These are phyloP conservation scores for Chiua virens DNA, from an alignment of 768 basidiomycete species.

Conservation along the genomic window DNA sequence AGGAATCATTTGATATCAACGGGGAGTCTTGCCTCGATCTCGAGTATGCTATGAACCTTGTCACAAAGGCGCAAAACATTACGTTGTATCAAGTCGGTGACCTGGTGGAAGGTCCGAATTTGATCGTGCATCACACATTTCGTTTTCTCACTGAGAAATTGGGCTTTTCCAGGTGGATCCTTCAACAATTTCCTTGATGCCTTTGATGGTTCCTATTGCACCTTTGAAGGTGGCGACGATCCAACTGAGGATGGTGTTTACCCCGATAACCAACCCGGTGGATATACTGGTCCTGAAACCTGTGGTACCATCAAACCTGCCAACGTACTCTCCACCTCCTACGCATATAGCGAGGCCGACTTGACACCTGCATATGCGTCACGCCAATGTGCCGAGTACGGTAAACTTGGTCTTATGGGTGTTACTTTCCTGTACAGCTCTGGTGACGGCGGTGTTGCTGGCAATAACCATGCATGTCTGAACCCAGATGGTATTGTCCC, in stretches of 20 bases:
- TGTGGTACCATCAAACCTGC: slow-evolving; percentile 41
- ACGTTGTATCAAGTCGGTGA: slow-evolving; percentile 44
- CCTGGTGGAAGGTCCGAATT: slow-evolving; percentile 28
- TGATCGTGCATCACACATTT: not conserved
- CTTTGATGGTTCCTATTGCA: slow-evolving; percentile 42
- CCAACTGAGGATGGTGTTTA: slow-evolving; percentile 39
- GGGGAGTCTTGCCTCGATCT: slow-evolving; percentile 75
- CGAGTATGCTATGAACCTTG: slow-evolving; percentile 60
- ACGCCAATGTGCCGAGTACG: slow-evolving; percentile 50
- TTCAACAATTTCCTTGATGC: slow-evolving; percentile 49
- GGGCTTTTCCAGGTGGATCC: slow-evolving; percentile 33
- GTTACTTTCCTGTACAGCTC: slow-evolving; percentile 43
- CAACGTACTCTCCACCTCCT: slow-evolving; percentile 45
- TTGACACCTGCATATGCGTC: slow-evolving; percentile 35
- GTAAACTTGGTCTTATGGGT: slow-evolving; percentile 50
- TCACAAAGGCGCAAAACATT: slow-evolving; percentile 34
- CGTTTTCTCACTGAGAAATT: slow-evolving; percentile 3
- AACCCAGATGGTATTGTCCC: slow-evolving; percentile 39
- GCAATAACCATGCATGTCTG: slow-evolving; percentile 35
- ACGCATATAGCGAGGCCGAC: slow-evolving; percentile 38
- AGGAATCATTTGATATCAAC: slow-evolving; percentile 40
- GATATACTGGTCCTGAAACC: slow-evolving; percentile 34
- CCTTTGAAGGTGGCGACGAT: slow-evolving; percentile 47
- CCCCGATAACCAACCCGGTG: slow-evolving; percentile 40
- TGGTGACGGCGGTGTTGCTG: slow-evolving; percentile 43